These are phyloP conservation scores for Myriosclerotinia duriaeana DNA, from an alignment of 2,329 filamentous ascomycete genomes.

Conservation along the genomic window DNA sequence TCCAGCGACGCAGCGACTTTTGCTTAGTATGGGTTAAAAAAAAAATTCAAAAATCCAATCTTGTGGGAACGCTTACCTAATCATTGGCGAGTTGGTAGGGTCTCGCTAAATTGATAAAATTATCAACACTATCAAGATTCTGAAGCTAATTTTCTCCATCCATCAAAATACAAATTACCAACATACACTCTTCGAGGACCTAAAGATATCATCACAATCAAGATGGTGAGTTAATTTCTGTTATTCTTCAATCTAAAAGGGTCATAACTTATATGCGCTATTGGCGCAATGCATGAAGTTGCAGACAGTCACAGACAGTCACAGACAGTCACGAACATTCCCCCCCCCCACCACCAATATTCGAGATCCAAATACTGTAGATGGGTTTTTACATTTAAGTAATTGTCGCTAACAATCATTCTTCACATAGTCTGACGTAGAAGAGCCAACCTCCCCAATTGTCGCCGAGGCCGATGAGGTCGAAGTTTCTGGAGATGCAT, in stretches of 20 bases:
- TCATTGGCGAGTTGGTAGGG: constrained; percentile 7
- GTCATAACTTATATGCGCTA: constrained; percentile 5
- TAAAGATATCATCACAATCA: constrained; percentile 34
- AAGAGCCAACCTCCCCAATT: constrained; percentile 92
- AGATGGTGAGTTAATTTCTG: constrained; percentile 26
- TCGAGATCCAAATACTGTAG: constrained; percentile 22
- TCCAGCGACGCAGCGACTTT: too few species aligned
- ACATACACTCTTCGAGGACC: constrained; percentile 39
- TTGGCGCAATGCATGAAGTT: constrained; percentile 11
- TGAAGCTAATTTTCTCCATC: constrained; percentile 23
- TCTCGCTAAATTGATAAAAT: constrained; percentile 21
- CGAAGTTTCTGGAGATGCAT: constrained; percentile 89
- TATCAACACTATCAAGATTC: constrained; percentile 21
- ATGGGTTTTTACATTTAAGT: neutral
- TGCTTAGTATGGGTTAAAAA: too few species aligned
- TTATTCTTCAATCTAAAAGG: neutral
- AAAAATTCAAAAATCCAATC: constrained; percentile 9
- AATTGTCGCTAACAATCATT: constrained; percentile 10
- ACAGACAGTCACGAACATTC: neutral
- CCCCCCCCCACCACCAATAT: neutral
- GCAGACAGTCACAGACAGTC: neutral
- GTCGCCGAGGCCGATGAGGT: constrained; percentile 83
- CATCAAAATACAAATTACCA: constrained; percentile 27
- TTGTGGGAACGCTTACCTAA: constrained; percentile 26
- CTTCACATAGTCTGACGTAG: constrained; percentile 88